phyloP scores from a whole-genome alignment of 768 basidiomycete genomes.

The Pleurotus citrinopileatus region DNA sequence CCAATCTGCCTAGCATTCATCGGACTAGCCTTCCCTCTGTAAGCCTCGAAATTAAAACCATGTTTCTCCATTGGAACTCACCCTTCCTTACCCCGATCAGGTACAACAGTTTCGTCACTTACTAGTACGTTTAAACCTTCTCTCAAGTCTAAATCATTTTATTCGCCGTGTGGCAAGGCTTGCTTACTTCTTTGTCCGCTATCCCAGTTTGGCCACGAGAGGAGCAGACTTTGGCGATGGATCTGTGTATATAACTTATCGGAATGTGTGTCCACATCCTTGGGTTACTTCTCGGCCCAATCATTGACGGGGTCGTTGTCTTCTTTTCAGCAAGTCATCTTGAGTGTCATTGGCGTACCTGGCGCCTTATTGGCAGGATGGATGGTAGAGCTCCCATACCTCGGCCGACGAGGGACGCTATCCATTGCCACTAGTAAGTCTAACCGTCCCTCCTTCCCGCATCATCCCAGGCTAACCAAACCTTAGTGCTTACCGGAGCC shows the following conservation, averaged over 20 bases:
- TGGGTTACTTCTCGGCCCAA: neutral
- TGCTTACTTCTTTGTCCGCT: neutral
- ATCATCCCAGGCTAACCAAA: neutral
- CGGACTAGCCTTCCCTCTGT: conserved; percentile 74
- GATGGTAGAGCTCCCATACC: conserved; percentile 44
- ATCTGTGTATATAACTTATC: conserved; percentile 53
- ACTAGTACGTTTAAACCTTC: conserved; percentile 36
- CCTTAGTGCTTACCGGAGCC: conserved; percentile 45
- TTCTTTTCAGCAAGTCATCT: conserved; percentile 44
- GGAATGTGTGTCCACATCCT: conserved; percentile 33
- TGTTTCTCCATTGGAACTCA: conserved; percentile 29
- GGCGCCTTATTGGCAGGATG: conserved; percentile 55
- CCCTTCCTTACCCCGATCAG: conserved; percentile 7
- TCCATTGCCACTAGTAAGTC: conserved; percentile 39
- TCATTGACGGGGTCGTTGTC: conserved; percentile 15
- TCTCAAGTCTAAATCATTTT: neutral
- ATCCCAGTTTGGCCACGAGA: conserved; percentile 38
- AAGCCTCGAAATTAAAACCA: conserved; percentile 30
- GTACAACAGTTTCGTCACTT: conserved; percentile 56
- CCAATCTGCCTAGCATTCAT: no score
- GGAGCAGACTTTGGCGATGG: conserved; percentile 52
- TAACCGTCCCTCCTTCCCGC: conserved; percentile 13
- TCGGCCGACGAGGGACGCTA: conserved; percentile 55
- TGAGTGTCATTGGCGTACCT: conserved; percentile 56
- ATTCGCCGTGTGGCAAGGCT: neutral